Percentiles rank a stretch among this genome's conserved stretches.
Conservation (phyloP, 768 basidiomycete species). For the Candolleomyces eurysporus region DNA sequence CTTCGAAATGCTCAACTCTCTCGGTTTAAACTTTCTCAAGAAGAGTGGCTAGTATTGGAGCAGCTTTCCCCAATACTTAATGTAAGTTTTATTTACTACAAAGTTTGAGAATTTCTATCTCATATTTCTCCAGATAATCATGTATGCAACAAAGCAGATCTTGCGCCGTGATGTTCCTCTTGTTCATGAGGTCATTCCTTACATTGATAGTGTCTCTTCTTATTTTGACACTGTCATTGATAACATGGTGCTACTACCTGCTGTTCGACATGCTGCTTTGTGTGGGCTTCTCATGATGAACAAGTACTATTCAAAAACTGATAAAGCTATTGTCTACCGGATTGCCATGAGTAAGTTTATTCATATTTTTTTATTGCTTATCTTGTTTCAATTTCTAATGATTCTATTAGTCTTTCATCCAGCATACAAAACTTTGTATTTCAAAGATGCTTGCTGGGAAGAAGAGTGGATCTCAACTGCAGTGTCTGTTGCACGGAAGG, state of each 20-base stretch:
- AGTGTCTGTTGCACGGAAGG: slow-evolving; percentile 11
- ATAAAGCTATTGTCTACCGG: slow-evolving; percentile 27
- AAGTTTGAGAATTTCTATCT: no score
- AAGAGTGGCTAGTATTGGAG: no score
- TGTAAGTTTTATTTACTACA: no score
- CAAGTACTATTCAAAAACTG: slow-evolving; percentile 29
- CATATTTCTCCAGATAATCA: slow-evolving; percentile 18
- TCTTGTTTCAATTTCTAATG: neutral
- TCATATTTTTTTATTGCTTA: neutral
- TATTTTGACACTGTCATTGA: slow-evolving; percentile 17
- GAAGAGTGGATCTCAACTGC: slow-evolving; percentile 26
- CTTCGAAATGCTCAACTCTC: no score
- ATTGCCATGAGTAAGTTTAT: slow-evolving; percentile 36
- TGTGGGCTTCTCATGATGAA: slow-evolving; percentile 28
- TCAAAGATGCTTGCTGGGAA: slow-evolving; percentile 18
- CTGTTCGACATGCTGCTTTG: slow-evolving; percentile 13
- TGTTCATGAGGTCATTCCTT: slow-evolving; percentile 27
- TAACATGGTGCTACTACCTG: slow-evolving; percentile 1
- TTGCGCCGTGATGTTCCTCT: slow-evolving; percentile 17
- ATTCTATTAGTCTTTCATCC: slow-evolving; percentile 26
- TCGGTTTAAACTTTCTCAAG: no score
- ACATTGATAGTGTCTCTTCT: slow-evolving; percentile 22
- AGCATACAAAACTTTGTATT: slow-evolving; percentile 22
- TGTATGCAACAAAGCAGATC: slow-evolving; percentile 21
- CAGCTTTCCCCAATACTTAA: no score